Evolutionary conservation across 2,329 filamentous ascomycete genomes (phyloP), one percentile per base, ranked within the genome.

Genomic region (Colletotrichum trifolii): DNA sequence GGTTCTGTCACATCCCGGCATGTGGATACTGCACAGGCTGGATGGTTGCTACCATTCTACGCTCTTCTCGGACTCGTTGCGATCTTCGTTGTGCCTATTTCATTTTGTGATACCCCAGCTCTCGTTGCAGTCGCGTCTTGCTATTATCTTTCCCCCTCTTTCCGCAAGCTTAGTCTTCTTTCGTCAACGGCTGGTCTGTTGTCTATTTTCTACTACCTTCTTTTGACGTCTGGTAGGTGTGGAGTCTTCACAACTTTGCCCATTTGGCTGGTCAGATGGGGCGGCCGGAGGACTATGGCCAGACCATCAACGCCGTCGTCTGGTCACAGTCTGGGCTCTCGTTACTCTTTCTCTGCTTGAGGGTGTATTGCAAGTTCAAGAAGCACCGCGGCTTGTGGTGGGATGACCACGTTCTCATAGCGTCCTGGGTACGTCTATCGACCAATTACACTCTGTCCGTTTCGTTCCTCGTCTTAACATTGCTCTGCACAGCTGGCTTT

Each of bases 391-490:
- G 71, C 1, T 54, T 73, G 8, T 74, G 72, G 72, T 74, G 72
- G 72, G 72, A 73, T 39, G 72, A 74, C 54, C 70, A 69, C 13
- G 57, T 73, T 3, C 60, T 74, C 8, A 57, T 74, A 35, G 57
- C 69, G 35, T 64, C 72, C 15, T 74, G 67, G 66, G 72, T 73
- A 67, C 13, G 68, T 60, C 8, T n/a, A 17, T 46, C n/a, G 56
- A 38, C 13, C 4, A 17, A 13, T 1, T 11, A 33, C 7, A 13
- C 1, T 25, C 11, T 17, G 4, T 8, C 10, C 11, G n/a, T 17
- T 46, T 9, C 8, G 13, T 25, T 15, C n/a, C 5, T 17, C 43
- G 43, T 3, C n/a, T 9, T 15, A 17, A 15, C 15, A n/a, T 17
- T 6, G 12, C 11, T 11, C 6, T 8, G 1, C 11, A 15, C n/a